These are phyloP conservation scores for Cyphellophora attinorum DNA, from an alignment of 2,329 filamentous ascomycete genomes.

Conservation along the genomic window DNA sequence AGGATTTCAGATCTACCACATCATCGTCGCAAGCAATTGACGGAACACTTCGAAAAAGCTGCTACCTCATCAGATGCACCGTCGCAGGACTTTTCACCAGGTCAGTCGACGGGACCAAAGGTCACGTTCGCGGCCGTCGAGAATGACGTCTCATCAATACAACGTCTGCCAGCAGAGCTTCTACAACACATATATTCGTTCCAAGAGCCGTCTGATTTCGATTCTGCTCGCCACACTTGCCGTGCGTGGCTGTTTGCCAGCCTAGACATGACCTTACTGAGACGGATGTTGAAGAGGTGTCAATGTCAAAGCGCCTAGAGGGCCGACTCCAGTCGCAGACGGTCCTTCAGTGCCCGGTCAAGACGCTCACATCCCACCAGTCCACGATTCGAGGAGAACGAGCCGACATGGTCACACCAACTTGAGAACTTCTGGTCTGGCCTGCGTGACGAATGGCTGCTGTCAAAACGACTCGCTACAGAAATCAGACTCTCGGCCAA, in stretches of 20 bases:
- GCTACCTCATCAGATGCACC: too few relatives aligned
- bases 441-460: conserved; percentile 23
- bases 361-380: too few relatives aligned
- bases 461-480: conserved; percentile 39
- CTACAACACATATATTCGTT: conserved; percentile 37
- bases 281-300: conserved; percentile 45
- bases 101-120: too few relatives aligned
- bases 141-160: too few relatives aligned
- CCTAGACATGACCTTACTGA: conserved; percentile 42
- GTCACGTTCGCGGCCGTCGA: too few relatives aligned
- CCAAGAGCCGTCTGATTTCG: conserved; percentile 43
- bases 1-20: conserved; percentile 8
- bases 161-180: conserved; percentile 38
- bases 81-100: too few relatives aligned
- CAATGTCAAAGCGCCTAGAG: conserved; percentile 28
- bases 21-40: too few relatives aligned
- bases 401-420: not conserved
- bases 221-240: conserved; percentile 52
- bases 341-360: conserved; percentile 2
- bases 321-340: too few relatives aligned
- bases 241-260: conserved; percentile 50
- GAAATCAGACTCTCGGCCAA: conserved; percentile 37
- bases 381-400: not conserved
- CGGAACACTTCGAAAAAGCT: too few relatives aligned
- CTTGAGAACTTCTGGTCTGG: conserved; percentile 2